phyloP scores from a whole-genome alignment of 768 basidiomycete species.

The Termitomyces titanicus region DNA sequence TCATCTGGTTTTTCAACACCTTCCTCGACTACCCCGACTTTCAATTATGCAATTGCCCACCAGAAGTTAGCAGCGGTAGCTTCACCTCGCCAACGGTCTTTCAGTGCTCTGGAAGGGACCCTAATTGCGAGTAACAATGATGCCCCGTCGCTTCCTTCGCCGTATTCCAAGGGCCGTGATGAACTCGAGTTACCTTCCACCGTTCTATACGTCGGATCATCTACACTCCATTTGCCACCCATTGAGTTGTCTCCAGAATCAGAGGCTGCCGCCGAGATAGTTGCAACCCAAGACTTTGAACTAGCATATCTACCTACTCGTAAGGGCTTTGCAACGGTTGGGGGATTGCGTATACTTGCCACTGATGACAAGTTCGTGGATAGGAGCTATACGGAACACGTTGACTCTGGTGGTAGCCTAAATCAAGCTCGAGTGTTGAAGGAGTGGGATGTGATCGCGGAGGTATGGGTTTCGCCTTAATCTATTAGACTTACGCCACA shows the following conservation, averaged over 20 bases:
- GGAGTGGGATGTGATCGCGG: conserved; percentile 70
- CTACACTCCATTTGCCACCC: conserved; percentile 42
- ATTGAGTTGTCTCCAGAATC: conserved; percentile 30
- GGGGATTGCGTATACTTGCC: conserved; percentile 70
- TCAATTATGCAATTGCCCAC: conserved; percentile 49
- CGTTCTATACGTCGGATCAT: conserved; percentile 48
- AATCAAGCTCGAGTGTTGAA: conserved; percentile 49
- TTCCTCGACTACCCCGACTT: conserved; percentile 40
- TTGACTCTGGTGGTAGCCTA: conserved; percentile 13
- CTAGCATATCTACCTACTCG: conserved; percentile 56
- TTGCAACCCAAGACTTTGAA: conserved; percentile 55
- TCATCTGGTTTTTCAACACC: conserved; percentile 57
- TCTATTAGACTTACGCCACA: neutral
- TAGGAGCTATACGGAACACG: conserved; percentile 22
- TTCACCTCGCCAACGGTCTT: conserved; percentile 30
- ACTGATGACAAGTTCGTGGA: conserved; percentile 50
- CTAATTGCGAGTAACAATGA: conserved; percentile 8
- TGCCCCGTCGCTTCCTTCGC: conserved; percentile 34
- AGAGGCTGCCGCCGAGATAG: conserved; percentile 24
- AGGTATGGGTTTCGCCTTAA: conserved; percentile 57
- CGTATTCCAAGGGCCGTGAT: conserved; percentile 40
- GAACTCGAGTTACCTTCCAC: conserved; percentile 29
- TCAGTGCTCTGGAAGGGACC: conserved; percentile 14
- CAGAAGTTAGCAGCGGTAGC: conserved; percentile 47
- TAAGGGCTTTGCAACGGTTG: conserved; percentile 59